These are phyloP conservation scores for Tephrocybe rancida DNA, from an alignment of 768 basidiomycete species.

Conservation along the genomic window DNA sequence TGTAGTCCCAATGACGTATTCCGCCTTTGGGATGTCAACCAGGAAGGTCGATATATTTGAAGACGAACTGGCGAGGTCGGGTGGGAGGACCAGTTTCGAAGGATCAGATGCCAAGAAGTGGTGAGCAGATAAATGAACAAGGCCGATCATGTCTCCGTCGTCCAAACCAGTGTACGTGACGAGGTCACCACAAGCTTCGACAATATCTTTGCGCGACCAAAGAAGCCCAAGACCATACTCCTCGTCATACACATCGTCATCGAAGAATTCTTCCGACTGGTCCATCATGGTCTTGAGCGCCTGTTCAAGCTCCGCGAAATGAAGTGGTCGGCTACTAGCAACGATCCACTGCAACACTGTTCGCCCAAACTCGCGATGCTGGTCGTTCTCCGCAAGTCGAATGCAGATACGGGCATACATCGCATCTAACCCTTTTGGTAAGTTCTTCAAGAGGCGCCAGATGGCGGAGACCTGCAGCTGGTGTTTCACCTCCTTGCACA, in stretches of 20 bases:
- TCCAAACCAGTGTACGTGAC: neutral
- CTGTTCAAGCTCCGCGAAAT: slow-evolving; percentile 5
- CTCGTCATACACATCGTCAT: neutral
- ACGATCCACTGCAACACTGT: slow-evolving; percentile 4
- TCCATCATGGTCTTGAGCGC: neutral
- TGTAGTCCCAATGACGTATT: neutral
- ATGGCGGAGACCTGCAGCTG: slow-evolving; percentile 1
- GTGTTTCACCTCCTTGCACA: slow-evolving; percentile 3
- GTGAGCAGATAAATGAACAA: slow-evolving; percentile 4
- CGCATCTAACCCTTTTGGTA: slow-evolving; percentile 7
- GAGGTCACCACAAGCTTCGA: slow-evolving; percentile 7
- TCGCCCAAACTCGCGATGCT: neutral
- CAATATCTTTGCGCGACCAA: slow-evolving; percentile 10
- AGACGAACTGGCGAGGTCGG: neutral
- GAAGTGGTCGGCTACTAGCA: slow-evolving; percentile 3
- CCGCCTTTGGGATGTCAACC: neutral
- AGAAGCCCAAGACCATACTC: neutral
- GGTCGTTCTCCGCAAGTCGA: slow-evolving; percentile 1
- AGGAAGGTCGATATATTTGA: neutral
- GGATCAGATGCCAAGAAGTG: slow-evolving; percentile 1
- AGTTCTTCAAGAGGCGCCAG: slow-evolving; percentile 1
- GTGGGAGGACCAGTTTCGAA: neutral
- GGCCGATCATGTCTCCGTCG: slow-evolving; percentile 1
- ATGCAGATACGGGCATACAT: slow-evolving; percentile 2
- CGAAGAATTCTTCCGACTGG: neutral